Conservation (phyloP, 306 rosid genomes). For the Mimosa pudica region DNA sequence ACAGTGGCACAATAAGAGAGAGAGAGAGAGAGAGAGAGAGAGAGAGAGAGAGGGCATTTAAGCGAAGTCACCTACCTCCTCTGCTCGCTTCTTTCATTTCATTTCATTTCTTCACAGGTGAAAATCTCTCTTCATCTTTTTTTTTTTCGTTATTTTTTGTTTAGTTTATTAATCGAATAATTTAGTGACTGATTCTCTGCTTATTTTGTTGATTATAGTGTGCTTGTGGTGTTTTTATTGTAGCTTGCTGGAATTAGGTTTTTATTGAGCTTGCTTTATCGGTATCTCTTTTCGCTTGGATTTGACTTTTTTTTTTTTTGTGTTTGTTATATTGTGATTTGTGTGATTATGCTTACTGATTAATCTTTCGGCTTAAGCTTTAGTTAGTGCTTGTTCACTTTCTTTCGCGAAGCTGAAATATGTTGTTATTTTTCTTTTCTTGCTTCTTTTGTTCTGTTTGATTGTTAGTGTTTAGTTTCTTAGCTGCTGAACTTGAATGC, state of each 20-base stretch:
- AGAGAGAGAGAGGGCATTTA: conserved; percentile 25
- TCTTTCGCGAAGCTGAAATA: background rate
- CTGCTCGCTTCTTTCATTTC: background rate
- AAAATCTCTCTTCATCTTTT: background rate
- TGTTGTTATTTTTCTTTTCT: background rate
- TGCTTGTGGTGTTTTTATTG: conserved; percentile 9
- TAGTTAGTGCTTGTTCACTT: background rate
- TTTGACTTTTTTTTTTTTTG: background rate
- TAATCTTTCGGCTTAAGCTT: conserved; percentile 6
- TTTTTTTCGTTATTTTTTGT: background rate
- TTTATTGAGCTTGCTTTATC: conserved; percentile 20
- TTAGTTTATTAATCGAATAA: background rate
- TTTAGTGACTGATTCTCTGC: conserved; percentile 2
- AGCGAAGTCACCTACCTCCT: conserved; percentile 16
- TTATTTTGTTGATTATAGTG: background rate
- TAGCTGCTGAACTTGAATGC: background rate
- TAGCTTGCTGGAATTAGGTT: conserved; percentile 34
- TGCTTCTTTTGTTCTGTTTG: background rate
- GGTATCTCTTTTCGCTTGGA: conserved; percentile 2
- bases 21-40: background rate
- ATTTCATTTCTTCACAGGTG: background rate
- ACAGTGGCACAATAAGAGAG: background rate
- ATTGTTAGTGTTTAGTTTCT: background rate
- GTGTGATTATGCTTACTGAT: background rate
- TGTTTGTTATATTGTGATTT: conserved; percentile 25